Conservation (phyloP, 208 protist genomes). For the Novymonas esmeraldas region DNA sequence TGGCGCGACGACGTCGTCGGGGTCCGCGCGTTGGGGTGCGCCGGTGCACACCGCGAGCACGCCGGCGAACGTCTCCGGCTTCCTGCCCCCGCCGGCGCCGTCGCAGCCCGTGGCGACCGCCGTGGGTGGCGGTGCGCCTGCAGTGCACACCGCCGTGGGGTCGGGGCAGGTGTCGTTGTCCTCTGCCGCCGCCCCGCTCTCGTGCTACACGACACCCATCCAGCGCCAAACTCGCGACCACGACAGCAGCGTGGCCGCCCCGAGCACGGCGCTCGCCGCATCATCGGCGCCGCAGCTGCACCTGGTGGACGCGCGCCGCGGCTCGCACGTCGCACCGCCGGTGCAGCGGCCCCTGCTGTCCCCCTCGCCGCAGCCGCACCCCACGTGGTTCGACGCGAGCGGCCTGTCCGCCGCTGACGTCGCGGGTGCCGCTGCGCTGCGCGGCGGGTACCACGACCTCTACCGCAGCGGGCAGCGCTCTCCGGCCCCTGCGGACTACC, state of each 20-base stretch:
- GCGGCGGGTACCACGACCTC: neutral
- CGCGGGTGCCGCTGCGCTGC: neutral
- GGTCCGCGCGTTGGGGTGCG: neutral
- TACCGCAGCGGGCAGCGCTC: too few relatives aligned
- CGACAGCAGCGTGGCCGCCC: neutral
- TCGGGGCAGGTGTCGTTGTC: neutral
- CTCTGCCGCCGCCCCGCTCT: neutral
- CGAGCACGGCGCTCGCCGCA: neutral
- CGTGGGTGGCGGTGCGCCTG: too few relatives aligned
- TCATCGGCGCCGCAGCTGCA: neutral
- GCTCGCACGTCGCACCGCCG: neutral
- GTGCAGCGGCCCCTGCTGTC: neutral
- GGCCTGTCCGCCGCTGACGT: neutral
- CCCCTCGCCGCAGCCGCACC: neutral
- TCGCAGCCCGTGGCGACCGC: neutral
- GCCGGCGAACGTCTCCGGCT: neutral
- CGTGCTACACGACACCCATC: neutral
- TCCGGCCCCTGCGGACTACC: neutral
- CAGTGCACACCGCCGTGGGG: neutral
- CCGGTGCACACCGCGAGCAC: neutral
- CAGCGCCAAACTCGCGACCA: neutral
- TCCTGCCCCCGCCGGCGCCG: constrained; percentile 2
- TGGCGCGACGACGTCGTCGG: neutral
- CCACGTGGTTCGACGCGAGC: neutral
- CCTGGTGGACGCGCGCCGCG: neutral